Evolutionary conservation across 495 filamentous ascomycete species (phyloP).

Genomic region (Penicillium angulare): DNA sequence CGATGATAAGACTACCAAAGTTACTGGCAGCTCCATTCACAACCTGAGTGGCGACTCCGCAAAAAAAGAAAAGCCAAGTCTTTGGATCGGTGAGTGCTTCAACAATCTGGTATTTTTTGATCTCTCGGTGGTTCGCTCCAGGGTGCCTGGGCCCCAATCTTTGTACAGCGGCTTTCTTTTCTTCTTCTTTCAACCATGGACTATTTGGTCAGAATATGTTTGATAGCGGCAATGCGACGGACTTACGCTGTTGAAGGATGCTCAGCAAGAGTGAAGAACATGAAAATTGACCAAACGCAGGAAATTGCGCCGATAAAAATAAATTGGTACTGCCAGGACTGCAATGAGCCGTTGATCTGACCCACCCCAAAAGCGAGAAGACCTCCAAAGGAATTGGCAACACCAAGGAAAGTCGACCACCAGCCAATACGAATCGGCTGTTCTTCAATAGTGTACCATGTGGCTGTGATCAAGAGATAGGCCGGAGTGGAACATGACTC

Average conservation of each 20-base stretch:
- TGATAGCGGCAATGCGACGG: background rate
- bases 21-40: constrained; percentile 11
- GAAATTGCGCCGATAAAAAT: constrained; percentile 34
- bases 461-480: constrained; percentile 29
- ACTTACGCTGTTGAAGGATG: constrained; percentile 3
- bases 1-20: constrained; percentile 40
- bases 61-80: constrained; percentile 12
- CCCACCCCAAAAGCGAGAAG: constrained; percentile 14
- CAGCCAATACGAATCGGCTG: constrained; percentile 30
- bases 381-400: constrained; percentile 14
- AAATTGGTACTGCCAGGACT: constrained; percentile 43
- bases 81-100: constrained; percentile 10
- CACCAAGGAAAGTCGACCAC: constrained; percentile 21
- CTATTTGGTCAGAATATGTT: background rate
- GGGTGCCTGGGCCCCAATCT: constrained; percentile 1
- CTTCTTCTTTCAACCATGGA: constrained; percentile 3
- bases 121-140: background rate
- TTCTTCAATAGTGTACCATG: constrained; percentile 31
- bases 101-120: constrained; percentile 7
- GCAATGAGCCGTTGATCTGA: constrained; percentile 4
- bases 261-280: constrained; percentile 32
- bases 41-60: constrained; percentile 11
- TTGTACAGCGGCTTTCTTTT: background rate
- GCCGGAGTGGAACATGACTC: constrained; percentile 28
- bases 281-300: constrained; percentile 29